Evolutionary conservation across 2,329 filamentous ascomycete genomes (phyloP).

Genomic region (Pestalotiopsis sp.): DNA sequence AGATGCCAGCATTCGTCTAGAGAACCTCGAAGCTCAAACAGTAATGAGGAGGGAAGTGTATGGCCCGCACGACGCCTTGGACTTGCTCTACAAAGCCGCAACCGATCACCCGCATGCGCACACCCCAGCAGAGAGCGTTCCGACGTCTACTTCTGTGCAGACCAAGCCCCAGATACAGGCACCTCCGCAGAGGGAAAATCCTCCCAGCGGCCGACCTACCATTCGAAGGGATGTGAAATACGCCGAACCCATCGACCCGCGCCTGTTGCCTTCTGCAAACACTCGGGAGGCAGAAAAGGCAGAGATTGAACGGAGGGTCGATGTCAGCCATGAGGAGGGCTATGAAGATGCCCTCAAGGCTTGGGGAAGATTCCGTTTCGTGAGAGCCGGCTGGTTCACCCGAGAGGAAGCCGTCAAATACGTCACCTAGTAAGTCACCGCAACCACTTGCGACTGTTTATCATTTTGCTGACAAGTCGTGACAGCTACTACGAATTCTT

Average conservation of each 20-base stretch:
- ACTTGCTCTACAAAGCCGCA: conserved; percentile 86
- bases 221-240: conserved; percentile 24
- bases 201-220: conserved; percentile 12
- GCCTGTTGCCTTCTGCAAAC: conserved; percentile 24
- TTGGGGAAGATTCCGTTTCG: conserved; percentile 93
- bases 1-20: conserved; percentile 62
- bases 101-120: conserved; percentile 48
- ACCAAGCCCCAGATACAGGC: conserved; percentile 23
- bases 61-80: conserved; percentile 89
- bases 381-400: conserved; percentile 96
- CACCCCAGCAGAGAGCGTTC: conserved; percentile 24
- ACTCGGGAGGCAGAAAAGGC: conserved; percentile 23
- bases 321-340: conserved; percentile 51
- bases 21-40: conserved; percentile 65
- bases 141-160: conserved; percentile 18
- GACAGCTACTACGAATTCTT: conserved; percentile 85
- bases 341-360: conserved; percentile 75
- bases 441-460: conserved; percentile 4
- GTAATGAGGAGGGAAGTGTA: conserved; percentile 76
- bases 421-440: conserved; percentile 76
- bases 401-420: conserved; percentile 91
- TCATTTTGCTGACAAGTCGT: neutral
- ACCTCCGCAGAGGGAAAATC: conserved; percentile 22
- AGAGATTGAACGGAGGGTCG: conserved; percentile 46
- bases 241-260: conserved; percentile 33